Evolutionary conservation across 352 stramenopile species (phyloP).

Genomic region (Chrysophaeum taylorii): DNA sequence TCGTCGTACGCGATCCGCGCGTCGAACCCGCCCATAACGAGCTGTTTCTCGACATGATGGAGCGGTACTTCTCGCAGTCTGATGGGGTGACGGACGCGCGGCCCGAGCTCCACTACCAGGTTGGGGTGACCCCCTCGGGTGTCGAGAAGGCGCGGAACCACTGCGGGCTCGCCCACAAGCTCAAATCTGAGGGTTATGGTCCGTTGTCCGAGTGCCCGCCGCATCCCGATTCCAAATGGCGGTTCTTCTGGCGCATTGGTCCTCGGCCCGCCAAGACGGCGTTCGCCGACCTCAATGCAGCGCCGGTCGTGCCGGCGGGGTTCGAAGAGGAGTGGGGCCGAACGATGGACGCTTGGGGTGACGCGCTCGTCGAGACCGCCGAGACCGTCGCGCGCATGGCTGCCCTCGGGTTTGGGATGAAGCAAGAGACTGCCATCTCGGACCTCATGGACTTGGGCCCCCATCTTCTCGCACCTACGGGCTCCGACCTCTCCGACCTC

Average conservation of each 20-base stretch:
- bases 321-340: slow-evolving; percentile 67
- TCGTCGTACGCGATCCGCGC: slow-evolving; percentile 61
- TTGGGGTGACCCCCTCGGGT: slow-evolving; percentile 28
- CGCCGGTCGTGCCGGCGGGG: slow-evolving; percentile 61
- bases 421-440: slow-evolving; percentile 43
- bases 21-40: slow-evolving; percentile 27
- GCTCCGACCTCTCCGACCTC: slow-evolving; percentile 27
- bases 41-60: slow-evolving; percentile 79
- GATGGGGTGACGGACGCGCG: slow-evolving; percentile 72
- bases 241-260: slow-evolving; percentile 82
- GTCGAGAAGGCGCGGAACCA: slow-evolving; percentile 71
- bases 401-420: slow-evolving; percentile 62
- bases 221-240: slow-evolving; percentile 77
- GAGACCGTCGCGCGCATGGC: slow-evolving; percentile 68
- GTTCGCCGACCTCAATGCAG: slow-evolving; percentile 68
- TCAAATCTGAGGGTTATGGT: slow-evolving; percentile 39
- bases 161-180: slow-evolving; percentile 44
- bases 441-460: slow-evolving; percentile 65
- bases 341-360: slow-evolving; percentile 78
- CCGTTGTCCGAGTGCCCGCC: slow-evolving; percentile 69
- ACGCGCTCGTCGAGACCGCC: slow-evolving; percentile 34
- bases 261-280: slow-evolving; percentile 52
- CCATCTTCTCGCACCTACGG: slow-evolving; percentile 74
- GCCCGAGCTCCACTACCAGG: slow-evolving; percentile 67
- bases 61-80: slow-evolving; percentile 72